Evolutionary conservation across 2,329 filamentous ascomycete species (phyloP), one percentile per base, ranked within the genome.

Genomic region (Ascochyta lentis): DNA sequence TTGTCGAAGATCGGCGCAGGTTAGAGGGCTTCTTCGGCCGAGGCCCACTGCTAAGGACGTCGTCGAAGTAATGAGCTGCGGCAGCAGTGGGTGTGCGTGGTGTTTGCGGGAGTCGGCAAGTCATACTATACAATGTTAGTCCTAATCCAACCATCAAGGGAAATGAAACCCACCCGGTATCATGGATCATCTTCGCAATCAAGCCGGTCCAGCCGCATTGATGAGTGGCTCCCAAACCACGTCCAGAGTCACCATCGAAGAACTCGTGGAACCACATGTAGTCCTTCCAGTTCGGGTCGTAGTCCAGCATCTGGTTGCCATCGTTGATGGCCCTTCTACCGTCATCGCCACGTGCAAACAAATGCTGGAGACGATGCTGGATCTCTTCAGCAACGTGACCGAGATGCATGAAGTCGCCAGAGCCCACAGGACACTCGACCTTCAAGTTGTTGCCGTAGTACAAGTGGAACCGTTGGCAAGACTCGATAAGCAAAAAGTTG

Each of bases 151-250:
- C 35, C 7, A 2, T 35, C 15, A 24, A 15, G 15, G 12, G 15
- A 7, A 10, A 10, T 29, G 6, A 27, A 61, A 79, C 88, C 80
- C 87, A 95, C 91, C 93, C 94, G 65, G 94, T 97, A 71, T 98
- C 95, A 68, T 98, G 94, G 57, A 98, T 98, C 86, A 98, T 90
- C 77, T 96, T 93, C 24, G 94, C 94, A 74, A 98, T 92, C 64
- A 98, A 78, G 23, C 94, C 94, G 34, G 94, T 97, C 94, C 95
- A 98, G 45, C 94, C 94, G 71, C 92, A 96, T 76, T 98, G 95
- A 76, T 98, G 95, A 43, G 89, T 94, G 34, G 94, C 92, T 54
- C 94, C 94, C 1, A 98, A 84, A 15, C 95, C 94, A 64, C 92
- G 89, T 13, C 94, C 94, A 46, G 83, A 88, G 73, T 98, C 93